These are phyloP conservation scores for Phytopythium litorale DNA, from an alignment of 352 stramenopile genomes.

Conservation along the genomic window DNA sequence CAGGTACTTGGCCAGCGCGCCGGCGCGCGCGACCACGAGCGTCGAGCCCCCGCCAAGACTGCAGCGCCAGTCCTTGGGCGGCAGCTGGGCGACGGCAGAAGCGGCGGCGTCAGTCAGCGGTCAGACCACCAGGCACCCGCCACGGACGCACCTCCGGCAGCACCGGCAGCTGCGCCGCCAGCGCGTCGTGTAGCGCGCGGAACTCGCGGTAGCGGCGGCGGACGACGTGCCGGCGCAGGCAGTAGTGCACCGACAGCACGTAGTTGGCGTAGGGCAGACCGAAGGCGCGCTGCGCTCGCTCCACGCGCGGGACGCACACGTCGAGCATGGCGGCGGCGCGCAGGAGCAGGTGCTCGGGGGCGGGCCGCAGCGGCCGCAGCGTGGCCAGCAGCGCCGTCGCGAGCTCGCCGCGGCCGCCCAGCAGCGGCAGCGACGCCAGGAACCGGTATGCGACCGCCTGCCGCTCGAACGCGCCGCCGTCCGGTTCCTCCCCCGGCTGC, in stretches of 20 bases:
- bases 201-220: conserved; percentile 69
- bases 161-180: conserved; percentile 43
- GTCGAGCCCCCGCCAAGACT: background rate
- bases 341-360: conserved; percentile 12
- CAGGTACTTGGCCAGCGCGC: conserved; percentile 39
- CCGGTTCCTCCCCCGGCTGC: conserved; percentile 10
- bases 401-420: conserved; percentile 33
- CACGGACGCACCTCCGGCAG: conserved; percentile 30
- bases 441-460: conserved; percentile 67
- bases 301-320: conserved; percentile 54
- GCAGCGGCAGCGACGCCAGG: conserved; percentile 46
- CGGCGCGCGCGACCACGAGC: conserved; percentile 22
- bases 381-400: conserved; percentile 26
- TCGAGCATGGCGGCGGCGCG: conserved; percentile 62
- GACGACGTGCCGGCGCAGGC: conserved; percentile 60
- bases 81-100: conserved; percentile 1
- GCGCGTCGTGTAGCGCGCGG: conserved; percentile 30
- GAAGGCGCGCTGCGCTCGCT: conserved; percentile 47
- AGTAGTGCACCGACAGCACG: conserved; percentile 69
- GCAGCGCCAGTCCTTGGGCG: conserved; percentile 4
- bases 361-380: conserved; percentile 39
- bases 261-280: conserved; percentile 72
- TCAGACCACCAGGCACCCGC: background rate
- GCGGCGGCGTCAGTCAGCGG: background rate
- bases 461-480: conserved; percentile 41